These are phyloP conservation scores for Cystobasidium onofrii DNA, from an alignment of 768 basidiomycete species.

Conservation along the genomic window DNA sequence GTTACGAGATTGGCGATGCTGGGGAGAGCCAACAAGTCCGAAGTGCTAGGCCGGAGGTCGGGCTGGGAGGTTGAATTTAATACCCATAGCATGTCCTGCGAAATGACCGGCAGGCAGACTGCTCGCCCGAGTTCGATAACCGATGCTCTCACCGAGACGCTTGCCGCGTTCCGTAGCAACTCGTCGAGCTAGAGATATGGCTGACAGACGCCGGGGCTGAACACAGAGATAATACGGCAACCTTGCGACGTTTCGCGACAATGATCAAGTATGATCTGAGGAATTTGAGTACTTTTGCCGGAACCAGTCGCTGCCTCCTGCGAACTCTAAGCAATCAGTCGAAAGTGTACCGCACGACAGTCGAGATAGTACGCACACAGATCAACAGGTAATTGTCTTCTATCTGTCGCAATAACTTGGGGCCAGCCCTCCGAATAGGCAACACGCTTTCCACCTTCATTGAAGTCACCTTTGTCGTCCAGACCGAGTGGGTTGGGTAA, in stretches of 20 bases:
- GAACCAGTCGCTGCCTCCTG: not conserved
- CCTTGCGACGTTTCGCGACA: not conserved
- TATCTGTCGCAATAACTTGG: not conserved
- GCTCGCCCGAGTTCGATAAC: not conserved
- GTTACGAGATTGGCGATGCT: not conserved
- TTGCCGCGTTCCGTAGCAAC: not conserved
- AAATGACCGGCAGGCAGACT: not conserved
- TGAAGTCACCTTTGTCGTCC: too few species aligned
- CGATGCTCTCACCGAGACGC: not conserved
- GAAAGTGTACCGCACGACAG: not conserved
- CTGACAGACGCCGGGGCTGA: not conserved
- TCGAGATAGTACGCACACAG: not conserved
- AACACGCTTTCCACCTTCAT: too few species aligned
- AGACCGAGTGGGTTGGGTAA: too few species aligned
- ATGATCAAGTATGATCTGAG: not conserved
- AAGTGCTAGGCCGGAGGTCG: not conserved
- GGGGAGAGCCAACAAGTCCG: not conserved
- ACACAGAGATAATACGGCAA: conserved; percentile 1
- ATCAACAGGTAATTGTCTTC: not conserved
- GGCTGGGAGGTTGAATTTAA: not conserved
- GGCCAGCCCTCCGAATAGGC: too few species aligned
- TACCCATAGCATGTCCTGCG: not conserved
- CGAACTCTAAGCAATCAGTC: not conserved
- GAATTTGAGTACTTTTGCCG: conserved; percentile 7
- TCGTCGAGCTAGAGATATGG: not conserved